Percentiles rank a stretch among this genome's conserved stretches.
Evolutionary conservation across 2,329 filamentous ascomycete species (phyloP).

Genomic region (Pseudocercospora fuligena): DNA sequence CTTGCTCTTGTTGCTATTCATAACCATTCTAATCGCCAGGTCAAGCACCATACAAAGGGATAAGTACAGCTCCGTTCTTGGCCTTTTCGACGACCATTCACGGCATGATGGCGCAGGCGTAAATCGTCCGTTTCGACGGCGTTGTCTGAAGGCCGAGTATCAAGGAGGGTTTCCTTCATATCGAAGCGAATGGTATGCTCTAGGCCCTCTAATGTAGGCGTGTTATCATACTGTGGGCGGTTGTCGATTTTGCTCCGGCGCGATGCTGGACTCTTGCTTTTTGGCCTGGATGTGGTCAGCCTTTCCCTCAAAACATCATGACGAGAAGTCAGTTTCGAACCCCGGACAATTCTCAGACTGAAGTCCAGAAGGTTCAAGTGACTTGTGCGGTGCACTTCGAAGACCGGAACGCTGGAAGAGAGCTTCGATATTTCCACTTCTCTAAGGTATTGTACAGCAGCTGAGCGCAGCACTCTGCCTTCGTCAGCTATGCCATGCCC

Average conservation of each 20-base stretch:
- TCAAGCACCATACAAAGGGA: neutral
- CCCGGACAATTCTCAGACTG: too few relatives aligned
- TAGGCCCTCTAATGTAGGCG: too few relatives aligned
- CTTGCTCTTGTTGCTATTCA: neutral
- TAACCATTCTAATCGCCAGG: neutral
- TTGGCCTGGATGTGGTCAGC: too few relatives aligned
- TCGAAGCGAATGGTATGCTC: too few relatives aligned
- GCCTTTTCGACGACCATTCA: neutral
- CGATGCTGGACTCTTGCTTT: too few relatives aligned
- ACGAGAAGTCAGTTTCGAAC: too few relatives aligned
- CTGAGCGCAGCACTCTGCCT: neutral
- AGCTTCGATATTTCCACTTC: neutral
- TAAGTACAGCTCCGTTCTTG: neutral
- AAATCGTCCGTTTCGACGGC: neutral
- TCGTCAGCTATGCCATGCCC: constrained; percentile 12
- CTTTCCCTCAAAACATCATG: too few relatives aligned
- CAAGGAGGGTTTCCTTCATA: neutral
- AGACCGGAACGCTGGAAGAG: neutral
- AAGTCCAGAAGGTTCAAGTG: too few relatives aligned
- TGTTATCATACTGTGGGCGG: too few relatives aligned
- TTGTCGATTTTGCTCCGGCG: too few relatives aligned
- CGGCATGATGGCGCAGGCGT: neutral
- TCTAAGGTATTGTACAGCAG: constrained; percentile 6
- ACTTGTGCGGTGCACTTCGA: too few relatives aligned
- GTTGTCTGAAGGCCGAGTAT: neutral